Evolutionary conservation across 345 rosid species (phyloP).

Genomic region (Diplotaxis tenuifolia): DNA sequence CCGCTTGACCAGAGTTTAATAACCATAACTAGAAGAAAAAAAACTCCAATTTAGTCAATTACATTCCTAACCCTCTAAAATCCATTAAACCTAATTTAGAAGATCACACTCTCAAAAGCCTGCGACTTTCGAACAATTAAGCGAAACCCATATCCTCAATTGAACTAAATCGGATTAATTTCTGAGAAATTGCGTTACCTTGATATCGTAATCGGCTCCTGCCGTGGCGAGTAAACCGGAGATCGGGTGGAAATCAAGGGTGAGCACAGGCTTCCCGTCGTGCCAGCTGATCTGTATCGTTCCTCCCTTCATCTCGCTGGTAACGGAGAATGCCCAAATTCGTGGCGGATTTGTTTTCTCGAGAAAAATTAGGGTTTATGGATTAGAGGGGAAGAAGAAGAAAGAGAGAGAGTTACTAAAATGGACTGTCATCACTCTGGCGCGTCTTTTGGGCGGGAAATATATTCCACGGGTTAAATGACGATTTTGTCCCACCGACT

Average conservation of each 20-base stretch:
- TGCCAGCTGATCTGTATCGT: conserved; percentile 95
- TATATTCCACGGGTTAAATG: background rate
- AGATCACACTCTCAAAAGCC: background rate
- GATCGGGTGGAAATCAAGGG: conserved; percentile 84
- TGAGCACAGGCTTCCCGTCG: conserved; percentile 73
- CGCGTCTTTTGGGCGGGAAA: conserved; percentile 33
- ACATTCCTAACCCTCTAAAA: background rate
- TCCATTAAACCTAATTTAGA: background rate
- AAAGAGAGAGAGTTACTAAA: background rate
- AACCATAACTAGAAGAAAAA: conserved; percentile 60
- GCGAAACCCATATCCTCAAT: background rate
- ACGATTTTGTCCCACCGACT: conserved; percentile 20
- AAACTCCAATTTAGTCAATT: conserved; percentile 1
- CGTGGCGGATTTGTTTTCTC: conserved; percentile 12
- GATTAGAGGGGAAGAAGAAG: background rate
- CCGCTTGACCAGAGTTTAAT: conserved; percentile 49
- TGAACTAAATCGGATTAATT: background rate
- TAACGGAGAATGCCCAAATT: background rate
- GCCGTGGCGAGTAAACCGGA: conserved; percentile 93
- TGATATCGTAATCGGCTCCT: conserved; percentile 95
- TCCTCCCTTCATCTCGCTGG: conserved; percentile 71
- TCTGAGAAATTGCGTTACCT: conserved; percentile 40
- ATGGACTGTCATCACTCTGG: conserved; percentile 19
- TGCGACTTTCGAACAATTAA: no score
- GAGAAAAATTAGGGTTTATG: conserved; percentile 24